Evolutionary conservation across 768 basidiomycete genomes (phyloP), one percentile per base, ranked within the genome.

Genomic region (Holtermanniella nyarrowii): DNA sequence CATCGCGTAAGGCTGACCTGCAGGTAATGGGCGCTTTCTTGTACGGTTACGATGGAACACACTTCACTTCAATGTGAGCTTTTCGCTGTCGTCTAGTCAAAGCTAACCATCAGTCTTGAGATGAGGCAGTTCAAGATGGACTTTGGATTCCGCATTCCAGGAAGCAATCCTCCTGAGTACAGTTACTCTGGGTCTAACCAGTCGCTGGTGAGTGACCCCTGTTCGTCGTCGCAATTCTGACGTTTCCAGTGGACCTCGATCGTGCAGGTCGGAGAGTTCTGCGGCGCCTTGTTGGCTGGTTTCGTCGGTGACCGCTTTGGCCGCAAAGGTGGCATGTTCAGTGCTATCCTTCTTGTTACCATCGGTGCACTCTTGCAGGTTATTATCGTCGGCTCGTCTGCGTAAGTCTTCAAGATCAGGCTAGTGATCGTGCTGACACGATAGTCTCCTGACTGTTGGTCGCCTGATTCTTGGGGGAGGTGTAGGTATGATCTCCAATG

Each of bases 231-330:
- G 2, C 25, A 3, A 47, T 27, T 20, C 48, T 37, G 16, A 18
- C 26, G 10, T 22, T 7, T n/a, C 7, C 42, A 51, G 50, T 48
- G 46, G 46, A 48, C 63, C n/a, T 62, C 60, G 1, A 67, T 67
- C 46, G 63, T 67, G 4, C 71, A 72, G 42, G 71, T 67, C 22
- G 71, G 71, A 55, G 71, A 72, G 52, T 58, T 72, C 41, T 44
- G 69, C 46, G 71, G 71, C 39, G 62, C 71, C 0, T 57, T 72
- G 14, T 55, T 55, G 2, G 69, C 71, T 37, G 65, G 63, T 18
- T 46, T 65, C 26, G 56, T 72, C 46, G 70, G 71, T 42, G 69
- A 69, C 47, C 62, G 40, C 20, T 52, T 53, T 20, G 71, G 71
- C 3, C 51, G 71, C 48, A 71, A 70, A 50, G 69, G 69, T 22